phyloP scores from a whole-genome alignment of 345 rosid genomes.

The Adansonia digitata region DNA sequence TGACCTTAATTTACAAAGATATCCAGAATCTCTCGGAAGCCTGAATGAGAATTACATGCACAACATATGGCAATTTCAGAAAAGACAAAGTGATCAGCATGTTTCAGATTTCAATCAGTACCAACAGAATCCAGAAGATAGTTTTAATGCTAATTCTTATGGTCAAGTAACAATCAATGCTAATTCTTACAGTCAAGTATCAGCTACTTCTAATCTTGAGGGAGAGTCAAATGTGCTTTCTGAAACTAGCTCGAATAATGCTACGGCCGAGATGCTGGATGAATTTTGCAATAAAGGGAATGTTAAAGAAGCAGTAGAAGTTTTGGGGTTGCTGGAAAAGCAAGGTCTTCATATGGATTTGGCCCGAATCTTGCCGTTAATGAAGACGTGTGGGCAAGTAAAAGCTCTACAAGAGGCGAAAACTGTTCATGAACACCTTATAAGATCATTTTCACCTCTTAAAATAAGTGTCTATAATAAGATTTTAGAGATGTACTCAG shows the following conservation, averaged over 20 bases:
- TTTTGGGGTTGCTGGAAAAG: constrained; percentile 29
- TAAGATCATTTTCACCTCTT: constrained; percentile 27
- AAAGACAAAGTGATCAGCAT: too few relatives aligned
- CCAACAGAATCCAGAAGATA: background rate
- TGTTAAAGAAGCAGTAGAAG: constrained; percentile 50
- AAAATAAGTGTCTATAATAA: constrained; percentile 35
- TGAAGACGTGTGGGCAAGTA: constrained; percentile 55
- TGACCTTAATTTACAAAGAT: constrained; percentile 15
- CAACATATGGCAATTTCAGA: too few relatives aligned
- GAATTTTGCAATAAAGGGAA: constrained; percentile 47
- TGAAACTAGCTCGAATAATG: constrained; percentile 19
- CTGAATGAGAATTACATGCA: too few relatives aligned
- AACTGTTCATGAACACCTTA: constrained; percentile 42
- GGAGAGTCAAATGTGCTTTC: constrained; percentile 12
- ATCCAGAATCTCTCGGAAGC: constrained; percentile 14
- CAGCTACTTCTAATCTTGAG: background rate
- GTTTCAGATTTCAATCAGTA: too few relatives aligned
- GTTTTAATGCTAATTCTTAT: background rate
- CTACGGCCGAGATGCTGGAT: constrained; percentile 42
- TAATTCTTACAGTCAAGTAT: background rate
- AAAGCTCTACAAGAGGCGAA: constrained; percentile 20
- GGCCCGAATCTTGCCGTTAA: constrained; percentile 35
- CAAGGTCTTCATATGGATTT: constrained; percentile 34
- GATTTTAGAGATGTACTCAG: constrained; percentile 61
- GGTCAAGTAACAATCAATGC: background rate